Evolutionary conservation across 306 rosid genomes (phyloP).

Genomic region (Quercus mongolica): DNA sequence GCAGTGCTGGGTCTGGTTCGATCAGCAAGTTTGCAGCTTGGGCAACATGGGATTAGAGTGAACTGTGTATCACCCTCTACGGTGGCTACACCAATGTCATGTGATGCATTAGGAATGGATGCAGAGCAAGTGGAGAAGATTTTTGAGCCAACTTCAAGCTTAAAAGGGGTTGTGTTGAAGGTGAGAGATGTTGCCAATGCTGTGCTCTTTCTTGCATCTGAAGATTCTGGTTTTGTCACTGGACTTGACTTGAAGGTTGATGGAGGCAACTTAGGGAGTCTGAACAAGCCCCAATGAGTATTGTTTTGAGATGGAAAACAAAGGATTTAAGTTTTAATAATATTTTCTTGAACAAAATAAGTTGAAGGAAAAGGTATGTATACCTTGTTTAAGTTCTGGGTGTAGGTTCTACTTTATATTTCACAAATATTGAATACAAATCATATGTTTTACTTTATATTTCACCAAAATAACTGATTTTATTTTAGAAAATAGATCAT

Average conservation of each 20-base stretch:
- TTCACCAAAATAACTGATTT: too few relatives aligned
- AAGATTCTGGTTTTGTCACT: slow-evolving; percentile 34
- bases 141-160: not conserved
- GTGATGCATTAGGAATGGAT: not conserved
- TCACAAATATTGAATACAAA: too few relatives aligned
- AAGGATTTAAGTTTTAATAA: too few relatives aligned
- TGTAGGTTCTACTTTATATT: too few relatives aligned
- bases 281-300: too few relatives aligned
- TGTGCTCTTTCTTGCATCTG: slow-evolving; percentile 36
- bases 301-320: too few relatives aligned
- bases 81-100: slow-evolving; percentile 35
- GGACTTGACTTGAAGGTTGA: slow-evolving; percentile 45
- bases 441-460: too few relatives aligned
- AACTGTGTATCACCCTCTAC: slow-evolving; percentile 49
- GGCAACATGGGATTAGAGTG: slow-evolving; percentile 31
- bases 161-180: slow-evolving; percentile 37
- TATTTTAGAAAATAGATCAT: too few relatives aligned
- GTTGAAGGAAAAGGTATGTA: too few relatives aligned
- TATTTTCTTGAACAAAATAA: too few relatives aligned
- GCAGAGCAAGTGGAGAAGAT: not conserved
- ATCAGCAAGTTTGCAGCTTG: slow-evolving; percentile 44
- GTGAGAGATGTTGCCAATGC: slow-evolving; percentile 40
- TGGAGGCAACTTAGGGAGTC: slow-evolving; percentile 15
- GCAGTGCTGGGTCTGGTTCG: slow-evolving; percentile 47
- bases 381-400: too few relatives aligned